Base-by-base conservation (phyloP, 371 early-diverging fungal species). In the Mucor ambiguus region DNA sequence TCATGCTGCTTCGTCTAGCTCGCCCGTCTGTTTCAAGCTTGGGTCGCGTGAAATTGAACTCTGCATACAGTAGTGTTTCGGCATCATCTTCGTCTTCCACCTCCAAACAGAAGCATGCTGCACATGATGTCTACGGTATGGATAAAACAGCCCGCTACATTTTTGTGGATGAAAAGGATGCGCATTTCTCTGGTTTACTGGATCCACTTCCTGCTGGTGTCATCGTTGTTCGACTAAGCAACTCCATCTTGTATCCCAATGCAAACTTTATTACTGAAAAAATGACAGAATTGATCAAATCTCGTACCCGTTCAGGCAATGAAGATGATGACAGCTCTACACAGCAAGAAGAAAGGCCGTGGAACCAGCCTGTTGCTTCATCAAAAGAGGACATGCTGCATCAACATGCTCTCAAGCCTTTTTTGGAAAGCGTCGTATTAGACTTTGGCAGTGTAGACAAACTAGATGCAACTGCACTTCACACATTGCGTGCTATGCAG, bases 381-480 rank as follows among this genome's bases (percentile, higher is more conserved):
- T 72, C 52, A 77, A 81, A 83, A 80, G 81, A 64, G 78, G 82
- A 66, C 58, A 60, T 43, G 58, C 65, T 33, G 41, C 58, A 20
- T 60, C 69, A 10, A 64, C 56, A 16, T 49, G 20, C 54, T 0
- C 33, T 68, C 30, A 66, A 73, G 30, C 92, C 91, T 2, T 68
- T 70, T 12, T 76, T 93, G n/a, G 80, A 86, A 8, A 90, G 92
- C 1, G 65, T 96, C 33, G 74, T 96, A 16, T 77, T 96, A 28
- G 95, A 94, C 71, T 85, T 96, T 59, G 76, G 89, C 0, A 86
- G 87, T 6, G 94, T 93, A 26, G 88, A 90, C 54, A 76, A 79
- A 22, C 81, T 94, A 55, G 96, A 96, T 66, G 83, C 88, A 26
- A 91, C 94, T 4, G 95, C 92, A 30, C 65, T 90, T 28, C 93